Base-by-base conservation (phyloP, 1,284 basidiomycete species). In the Albatrellus sp. region DNA sequence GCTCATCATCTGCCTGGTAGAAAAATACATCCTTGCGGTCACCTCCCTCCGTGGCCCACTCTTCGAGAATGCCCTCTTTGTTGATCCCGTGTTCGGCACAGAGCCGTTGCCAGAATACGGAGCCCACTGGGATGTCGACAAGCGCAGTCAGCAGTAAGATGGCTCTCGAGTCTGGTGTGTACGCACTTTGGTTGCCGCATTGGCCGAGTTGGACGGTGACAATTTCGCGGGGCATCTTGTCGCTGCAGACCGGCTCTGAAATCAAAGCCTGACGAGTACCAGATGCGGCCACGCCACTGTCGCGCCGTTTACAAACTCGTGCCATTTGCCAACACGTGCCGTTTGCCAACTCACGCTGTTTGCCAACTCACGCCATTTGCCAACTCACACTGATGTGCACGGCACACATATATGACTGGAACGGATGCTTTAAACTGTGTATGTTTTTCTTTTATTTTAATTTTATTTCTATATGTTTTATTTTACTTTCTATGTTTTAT, bases 21-120 rank as follows among this genome's bases (percentile, higher is more conserved):
- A 99, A 99, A 68, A 99, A 99, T 36, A 98, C 94, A 64, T 99
- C 96, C 59, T 98, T 99, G 54, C 96, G 73, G 64, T 98, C 96
- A 3, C 89, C 87, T 28, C 87, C 88, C 56, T 93, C 90, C 2
- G 85, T 88, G 2, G 90, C 90, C 87, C 88, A 93, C 52, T 96
- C 91, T 62, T 96, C 90, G 35, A 94, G 75, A 48, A 90, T 90
- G 36, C 93, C 92, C 54, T 91, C 86, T 45, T 85, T 85, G 59
- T 78, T 91, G 67, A 97, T 97, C 19, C 93, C 93, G 59, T 97
- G 92, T 65, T 97, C 92, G 14, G 89, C 87, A 55, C 93, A 97
- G 19, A 97, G 76, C 45, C 91, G 84, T 55, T 94, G 90, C 92
- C 91, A 97, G 67, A 88, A 97, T 52, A 89, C 84, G 46, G 87